Base-by-base conservation (phyloP, 1,284 basidiomycete species). In the Ceratobasidium sp. region DNA sequence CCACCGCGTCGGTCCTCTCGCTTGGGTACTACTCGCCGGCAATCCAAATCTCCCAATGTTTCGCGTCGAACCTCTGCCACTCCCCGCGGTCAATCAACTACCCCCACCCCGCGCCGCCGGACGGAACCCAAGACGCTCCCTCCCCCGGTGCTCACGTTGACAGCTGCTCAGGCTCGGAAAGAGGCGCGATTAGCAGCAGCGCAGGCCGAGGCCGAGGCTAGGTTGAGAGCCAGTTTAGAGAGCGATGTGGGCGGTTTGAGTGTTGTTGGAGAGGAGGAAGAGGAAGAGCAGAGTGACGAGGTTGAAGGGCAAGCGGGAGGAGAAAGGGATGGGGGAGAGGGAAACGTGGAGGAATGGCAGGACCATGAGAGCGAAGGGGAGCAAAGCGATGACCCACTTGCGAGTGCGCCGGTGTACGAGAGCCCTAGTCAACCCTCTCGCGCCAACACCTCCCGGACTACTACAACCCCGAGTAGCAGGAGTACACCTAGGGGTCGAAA, bases 41-140 rank as follows among this genome's bases (percentile, higher is more conserved):
- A 46, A 49, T 66, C 64, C 15, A 46, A 29, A 51, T 66, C 64
- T 66, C 43, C 64, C 44, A 66, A 62, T 15, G 37, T 62, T 7
- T 62, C 59, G 9, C 59, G 59, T 62, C 59, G 59, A 8, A 62
- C 59, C 11, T 70, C 68, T 22, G 40, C 40, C n/a, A 70, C 68
- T 17, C 68, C 70, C 32, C 70, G 70, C 34, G 57, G 57, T 11
- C 51, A 59, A 70, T 44, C 52, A 5, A 49, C 56, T n/a, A 62
- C 70, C 13, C 43, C 56, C 17, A 73, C 59, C 1, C 57, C 57
- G 19, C 70, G 43, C 44, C 57, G 44, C 11, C 56, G 70, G 37
- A 61, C 40, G 9, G 57, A 73, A 57, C 70, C 70, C 22, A 73
- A 73, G 57, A 62, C 57, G 19, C 70, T 73, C 7, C 70, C 70